These are phyloP conservation scores for Citrus glauca DNA, from an alignment of 345 rosid genomes.

Conservation along the genomic window DNA sequence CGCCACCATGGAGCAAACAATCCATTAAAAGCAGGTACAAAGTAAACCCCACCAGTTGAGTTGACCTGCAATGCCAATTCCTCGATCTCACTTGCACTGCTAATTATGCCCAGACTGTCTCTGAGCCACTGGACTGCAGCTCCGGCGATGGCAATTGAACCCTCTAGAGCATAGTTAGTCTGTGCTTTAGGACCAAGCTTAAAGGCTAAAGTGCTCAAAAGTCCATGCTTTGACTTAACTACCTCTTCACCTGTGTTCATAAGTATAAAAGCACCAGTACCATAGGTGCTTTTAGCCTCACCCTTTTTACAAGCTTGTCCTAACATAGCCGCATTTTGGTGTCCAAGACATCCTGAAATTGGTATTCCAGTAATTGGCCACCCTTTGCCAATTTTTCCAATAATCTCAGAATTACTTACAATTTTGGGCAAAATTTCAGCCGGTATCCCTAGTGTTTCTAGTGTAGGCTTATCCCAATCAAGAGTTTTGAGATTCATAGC, in stretches of 20 bases:
- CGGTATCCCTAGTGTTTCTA: too few relatives aligned
- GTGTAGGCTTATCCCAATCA: too few relatives aligned
- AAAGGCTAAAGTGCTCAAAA: slow-evolving; percentile 72
- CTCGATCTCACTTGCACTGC: slow-evolving; percentile 64
- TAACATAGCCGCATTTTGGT: slow-evolving; percentile 93
- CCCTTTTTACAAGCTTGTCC: slow-evolving; percentile 89
- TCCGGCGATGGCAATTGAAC: slow-evolving; percentile 95
- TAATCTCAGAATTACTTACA: too few relatives aligned
- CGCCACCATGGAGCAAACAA: slow-evolving; percentile 99
- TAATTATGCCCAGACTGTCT: slow-evolving; percentile 75
- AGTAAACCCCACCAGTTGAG: slow-evolving; percentile 79
- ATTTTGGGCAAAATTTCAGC: too few relatives aligned
- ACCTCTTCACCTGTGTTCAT: slow-evolving; percentile 77
- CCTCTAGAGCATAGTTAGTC: slow-evolving; percentile 82
- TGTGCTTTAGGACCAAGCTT: slow-evolving; percentile 85
- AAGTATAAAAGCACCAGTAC: slow-evolving; percentile 92
- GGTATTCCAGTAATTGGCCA: too few relatives aligned
- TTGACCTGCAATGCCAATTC: slow-evolving; percentile 59
- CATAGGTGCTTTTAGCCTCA: slow-evolving; percentile 93
- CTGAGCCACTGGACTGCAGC: slow-evolving; percentile 98
- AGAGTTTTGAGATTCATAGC: too few relatives aligned
- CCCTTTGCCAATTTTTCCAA: too few relatives aligned
- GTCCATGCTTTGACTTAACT: slow-evolving; percentile 68
- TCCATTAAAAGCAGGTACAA: slow-evolving; percentile 93
- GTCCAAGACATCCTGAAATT: too few relatives aligned